Base-by-base conservation (phyloP, 495 filamentous ascomycete genomes). In the Aspergillus olivimuriae region DNA sequence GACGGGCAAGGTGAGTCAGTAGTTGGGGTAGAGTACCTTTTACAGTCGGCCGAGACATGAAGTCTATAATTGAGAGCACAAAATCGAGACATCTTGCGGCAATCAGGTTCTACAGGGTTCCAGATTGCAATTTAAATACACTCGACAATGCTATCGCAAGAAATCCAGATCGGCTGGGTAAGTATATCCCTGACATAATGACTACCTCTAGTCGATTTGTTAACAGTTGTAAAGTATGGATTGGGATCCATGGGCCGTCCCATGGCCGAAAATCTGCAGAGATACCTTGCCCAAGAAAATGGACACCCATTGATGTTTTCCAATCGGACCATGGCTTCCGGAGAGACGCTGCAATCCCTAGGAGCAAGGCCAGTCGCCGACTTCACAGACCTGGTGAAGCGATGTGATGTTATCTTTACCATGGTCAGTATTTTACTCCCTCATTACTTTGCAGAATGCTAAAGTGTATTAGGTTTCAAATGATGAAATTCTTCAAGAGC, bases 261-360 rank as follows among this genome's bases (percentile, higher is more conserved):
- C n/a, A 70, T 70, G 66, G 58, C 66, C 17, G 50, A 49, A 36
- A 68, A 66, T 40, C 47, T 68, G 5, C 63, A 67, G 28, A 56
- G 48, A 32, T 39, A 63, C 42, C 52, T 68, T 1, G 15, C 18
- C 10, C 39, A 39, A 1, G 40, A 50, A 5, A 26, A 41, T 7
- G 19, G 39, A 16, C 39, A 26, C 34, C 31, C 53, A 11, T 44
- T 70, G 24, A 38, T 39, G 23, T 65, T 60, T 46, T 61, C 48
- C 18, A 63, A 69, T 41, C 57, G 60, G 14, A 65, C 61, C 7
- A 20, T 62, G 17, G 54, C 63, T 1, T 47, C 58, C 10, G 61
- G 65, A 16, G 55, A 60, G 7, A 28, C 38, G 0, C 34, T 65
- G 18, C 33, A 58, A 36, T 41, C 48, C 5, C 24, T 61, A 1